Base-by-base conservation (phyloP, 257 asterid species). In the Leonotis leonurus region DNA sequence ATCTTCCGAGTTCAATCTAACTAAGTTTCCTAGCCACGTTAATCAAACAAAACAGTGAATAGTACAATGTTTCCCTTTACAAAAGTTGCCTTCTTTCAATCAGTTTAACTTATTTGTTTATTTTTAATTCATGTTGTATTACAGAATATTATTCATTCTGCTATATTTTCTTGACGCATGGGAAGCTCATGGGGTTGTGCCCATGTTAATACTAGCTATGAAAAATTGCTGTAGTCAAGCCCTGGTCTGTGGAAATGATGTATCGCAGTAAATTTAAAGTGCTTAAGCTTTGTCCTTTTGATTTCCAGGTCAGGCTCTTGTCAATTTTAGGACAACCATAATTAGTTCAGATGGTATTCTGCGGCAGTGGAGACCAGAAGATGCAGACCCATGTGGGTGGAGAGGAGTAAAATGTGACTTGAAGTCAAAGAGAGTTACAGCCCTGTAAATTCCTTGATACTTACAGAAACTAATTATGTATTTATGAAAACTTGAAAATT, bases 301-400 rank as follows among this genome's bases (percentile, higher is more conserved):
- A 44, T 74, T 76, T 74, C 69, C 73, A 88, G 94, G 96, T 61
- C 89, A 85, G 71, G 94, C 89, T 64, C 95, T 88, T 69, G 85
- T 78, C 62, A 88, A 77, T 79, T 85, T 88, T 67, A 83, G 87
- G 81, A 69, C 85, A 50, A 67, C 83, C 60, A 75, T 85, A 37
- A 60, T 73, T 43, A 80, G 80, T 71, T 83, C 96, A 54, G 92
- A 85, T 64, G 85, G 87, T 62, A 73, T 77, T 68, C 69, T 88
- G 80, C 75, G 25, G 63, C 89, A 79, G 33, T 85, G 96, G 95
- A 81, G 95, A 75, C 96, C 92, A 5, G 96, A 88, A 76, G 95
- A 88, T 37, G 78, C 70, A 52, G 83, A 88, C 49, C 96, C 95
- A 56, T 88, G 96, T 64, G 72, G 80, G 57, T 88, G 96, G 96